A percentile compares a stretch with the other conserved stretches of the same genome.
phyloP scores from a whole-genome alignment of 2,329 filamentous ascomycete genomes.

The Cladosporium sp. region DNA sequence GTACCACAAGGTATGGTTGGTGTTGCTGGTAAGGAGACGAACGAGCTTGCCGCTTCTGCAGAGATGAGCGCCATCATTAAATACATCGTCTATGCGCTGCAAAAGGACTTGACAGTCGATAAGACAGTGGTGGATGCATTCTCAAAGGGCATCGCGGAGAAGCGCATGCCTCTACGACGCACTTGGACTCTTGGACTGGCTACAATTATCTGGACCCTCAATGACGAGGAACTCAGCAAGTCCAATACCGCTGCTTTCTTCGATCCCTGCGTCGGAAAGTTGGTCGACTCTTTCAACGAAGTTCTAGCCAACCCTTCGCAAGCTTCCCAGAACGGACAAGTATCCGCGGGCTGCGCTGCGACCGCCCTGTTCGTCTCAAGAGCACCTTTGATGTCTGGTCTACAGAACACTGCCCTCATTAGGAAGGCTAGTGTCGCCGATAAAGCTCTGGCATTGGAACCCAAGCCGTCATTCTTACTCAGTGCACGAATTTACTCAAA shows the following conservation, averaged over 20 bases:
- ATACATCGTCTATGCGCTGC: slow-evolving; percentile 63
- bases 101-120: slow-evolving; percentile 61
- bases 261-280: slow-evolving; percentile 52
- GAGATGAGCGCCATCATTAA: slow-evolving; percentile 72
- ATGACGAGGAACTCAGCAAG: slow-evolving; percentile 50
- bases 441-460: slow-evolving; percentile 67
- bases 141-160: slow-evolving; percentile 80
- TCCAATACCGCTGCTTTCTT: slow-evolving; percentile 50
- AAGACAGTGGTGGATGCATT: slow-evolving; percentile 70
- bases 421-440: slow-evolving; percentile 65
- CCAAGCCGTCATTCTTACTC: slow-evolving; percentile 84
- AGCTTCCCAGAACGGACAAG: slow-evolving; percentile 78
- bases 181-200: slow-evolving; percentile 78
- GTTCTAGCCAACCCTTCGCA: slow-evolving; percentile 74
- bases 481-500: slow-evolving; percentile 85
- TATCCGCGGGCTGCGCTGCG: slow-evolving; percentile 75
- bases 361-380: slow-evolving; percentile 61
- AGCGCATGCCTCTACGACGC: slow-evolving; percentile 73
- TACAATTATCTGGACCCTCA: slow-evolving; percentile 64
- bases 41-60: slow-evolving; percentile 75
- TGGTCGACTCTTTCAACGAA: slow-evolving; percentile 75
- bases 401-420: slow-evolving; percentile 57
- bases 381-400: slow-evolving; percentile 52
- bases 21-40: slow-evolving; percentile 79
- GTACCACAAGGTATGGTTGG: slow-evolving; percentile 66